Conservation (phyloP, 176 grass and related monocot genomes). For the Canna indica region DNA sequence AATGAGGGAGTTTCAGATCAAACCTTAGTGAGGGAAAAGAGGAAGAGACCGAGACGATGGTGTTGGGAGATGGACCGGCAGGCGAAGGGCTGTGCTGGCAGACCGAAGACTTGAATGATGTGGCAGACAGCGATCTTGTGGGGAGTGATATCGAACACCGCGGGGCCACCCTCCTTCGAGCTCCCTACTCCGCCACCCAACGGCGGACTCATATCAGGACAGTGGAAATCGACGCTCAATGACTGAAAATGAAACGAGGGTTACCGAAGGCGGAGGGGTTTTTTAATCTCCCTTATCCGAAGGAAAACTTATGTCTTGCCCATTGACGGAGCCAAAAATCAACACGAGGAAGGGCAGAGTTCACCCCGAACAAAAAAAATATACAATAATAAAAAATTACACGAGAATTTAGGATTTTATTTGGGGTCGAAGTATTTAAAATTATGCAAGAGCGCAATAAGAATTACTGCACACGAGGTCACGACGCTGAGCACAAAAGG, state of each 20-base stretch:
- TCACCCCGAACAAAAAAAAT: no score
- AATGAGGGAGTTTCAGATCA: neutral
- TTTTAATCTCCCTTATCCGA: no score
- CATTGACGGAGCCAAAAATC: no score
- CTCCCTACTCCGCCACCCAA: constrained; percentile 16
- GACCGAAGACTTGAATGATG: constrained; percentile 73
- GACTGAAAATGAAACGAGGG: neutral
- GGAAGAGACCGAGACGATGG: constrained; percentile 80
- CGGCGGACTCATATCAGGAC: constrained; percentile 36
- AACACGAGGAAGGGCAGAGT: no score
- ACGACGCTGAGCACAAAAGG: no score
- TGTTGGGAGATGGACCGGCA: constrained; percentile 58
- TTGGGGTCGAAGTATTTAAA: no score
- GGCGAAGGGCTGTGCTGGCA: constrained; percentile 49
- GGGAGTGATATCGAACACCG: constrained; percentile 61
- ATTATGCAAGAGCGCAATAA: no score
- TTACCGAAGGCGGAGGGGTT: no score
- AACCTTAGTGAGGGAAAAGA: constrained; percentile 68
- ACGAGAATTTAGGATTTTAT: no score
- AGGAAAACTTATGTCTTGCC: no score
- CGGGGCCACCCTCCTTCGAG: constrained; percentile 15
- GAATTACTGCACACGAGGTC: no score
- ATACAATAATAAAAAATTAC: no score
- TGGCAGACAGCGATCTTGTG: constrained; percentile 81
- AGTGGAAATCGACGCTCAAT: neutral